Percentiles rank a stretch among this genome's conserved stretches.
Conservation (phyloP, 768 basidiomycete genomes). For the Gymnopilus junonius region DNA sequence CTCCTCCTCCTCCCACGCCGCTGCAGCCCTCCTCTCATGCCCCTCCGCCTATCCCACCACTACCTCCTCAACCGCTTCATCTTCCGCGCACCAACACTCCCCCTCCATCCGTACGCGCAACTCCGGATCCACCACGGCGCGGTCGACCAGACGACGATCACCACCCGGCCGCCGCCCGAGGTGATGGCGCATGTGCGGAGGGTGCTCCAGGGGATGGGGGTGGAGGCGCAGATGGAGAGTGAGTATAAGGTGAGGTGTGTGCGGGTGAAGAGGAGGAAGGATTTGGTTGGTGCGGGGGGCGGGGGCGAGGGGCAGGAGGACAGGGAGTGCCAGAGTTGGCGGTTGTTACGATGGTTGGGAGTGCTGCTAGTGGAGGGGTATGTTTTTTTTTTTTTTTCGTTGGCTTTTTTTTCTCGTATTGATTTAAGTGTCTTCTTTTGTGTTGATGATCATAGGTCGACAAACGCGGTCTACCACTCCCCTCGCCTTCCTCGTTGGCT, state of each 20-base stretch:
- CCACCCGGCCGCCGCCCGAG: constrained; percentile 80
- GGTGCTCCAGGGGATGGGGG: constrained; percentile 86
- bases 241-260: constrained; percentile 92
- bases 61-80: no score
- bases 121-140: constrained; percentile 90
- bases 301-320: constrained; percentile 45
- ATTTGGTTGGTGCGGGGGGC: constrained; percentile 33
- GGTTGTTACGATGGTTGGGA: constrained; percentile 78
- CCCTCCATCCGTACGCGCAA: constrained; percentile 35
- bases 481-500: constrained; percentile 73
- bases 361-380: constrained; percentile 87
- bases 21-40: not conserved
- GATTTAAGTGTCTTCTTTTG: no score
- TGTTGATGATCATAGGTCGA: constrained; percentile 75
- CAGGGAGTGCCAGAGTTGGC: constrained; percentile 43
- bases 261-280: constrained; percentile 74
- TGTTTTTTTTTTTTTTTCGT: constrained; percentile 38
- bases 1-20: not conserved
- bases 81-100: not conserved
- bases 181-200: constrained; percentile 86
- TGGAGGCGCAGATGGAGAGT: constrained; percentile 86
- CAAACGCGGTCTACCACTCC: constrained; percentile 85
- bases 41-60: not conserved
- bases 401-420: not conserved
- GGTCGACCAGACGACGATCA: constrained; percentile 89